Evolutionary conservation across 2,329 filamentous ascomycete genomes (phyloP).

Genomic region (Aspergillus unguis): DNA sequence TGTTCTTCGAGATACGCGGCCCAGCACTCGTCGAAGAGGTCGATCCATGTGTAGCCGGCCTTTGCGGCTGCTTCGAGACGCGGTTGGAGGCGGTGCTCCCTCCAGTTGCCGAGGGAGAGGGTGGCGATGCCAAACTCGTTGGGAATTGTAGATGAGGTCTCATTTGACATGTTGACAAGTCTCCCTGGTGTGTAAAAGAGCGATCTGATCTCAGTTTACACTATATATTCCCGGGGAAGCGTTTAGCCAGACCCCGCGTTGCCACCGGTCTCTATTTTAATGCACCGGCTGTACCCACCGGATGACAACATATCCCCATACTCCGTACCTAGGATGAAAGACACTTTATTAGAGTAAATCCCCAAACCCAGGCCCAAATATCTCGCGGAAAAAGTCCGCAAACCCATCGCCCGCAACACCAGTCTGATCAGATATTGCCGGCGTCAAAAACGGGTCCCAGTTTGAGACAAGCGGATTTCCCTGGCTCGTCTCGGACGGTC

Average conservation of each 20-base stretch:
- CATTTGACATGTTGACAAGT: background rate
- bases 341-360: slow-evolving; percentile 13
- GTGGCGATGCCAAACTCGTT: slow-evolving; percentile 28
- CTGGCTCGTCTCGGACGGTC: background rate
- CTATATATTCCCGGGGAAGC: background rate
- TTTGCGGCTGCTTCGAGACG: slow-evolving; percentile 30
- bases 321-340: background rate
- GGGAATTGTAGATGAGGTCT: background rate
- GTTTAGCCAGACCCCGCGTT: background rate
- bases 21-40: slow-evolving; percentile 38
- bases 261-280: background rate
- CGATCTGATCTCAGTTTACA: background rate
- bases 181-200: background rate
- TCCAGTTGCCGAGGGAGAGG: slow-evolving; percentile 31
- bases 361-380: slow-evolving; percentile 25
- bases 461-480: slow-evolving; percentile 11
- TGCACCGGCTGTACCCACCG: background rate
- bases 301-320: background rate
- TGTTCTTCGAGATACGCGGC: slow-evolving; percentile 31
- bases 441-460: slow-evolving; percentile 23
- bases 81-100: slow-evolving; percentile 26
- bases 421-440: slow-evolving; percentile 10
- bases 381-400: slow-evolving; percentile 25
- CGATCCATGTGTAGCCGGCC: slow-evolving; percentile 32
- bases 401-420: slow-evolving; percentile 22